Evolutionary conservation across 2,329 filamentous ascomycete species (phyloP).

Genomic region (Curvularia hawaiiensis): DNA sequence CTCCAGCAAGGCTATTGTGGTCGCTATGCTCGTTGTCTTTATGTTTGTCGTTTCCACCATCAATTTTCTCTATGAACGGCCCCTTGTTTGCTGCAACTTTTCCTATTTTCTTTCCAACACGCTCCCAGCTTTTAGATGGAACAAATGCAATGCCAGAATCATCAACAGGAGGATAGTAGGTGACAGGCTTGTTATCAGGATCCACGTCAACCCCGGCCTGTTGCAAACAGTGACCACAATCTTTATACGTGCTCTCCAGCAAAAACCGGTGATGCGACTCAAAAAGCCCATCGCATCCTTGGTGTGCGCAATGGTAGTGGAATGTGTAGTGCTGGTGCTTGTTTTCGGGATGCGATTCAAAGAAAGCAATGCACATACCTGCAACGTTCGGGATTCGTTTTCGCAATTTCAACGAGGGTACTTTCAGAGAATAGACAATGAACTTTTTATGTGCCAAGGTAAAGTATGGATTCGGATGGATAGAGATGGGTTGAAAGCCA

Average conservation of each 20-base stretch:
- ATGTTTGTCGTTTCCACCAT: not conserved
- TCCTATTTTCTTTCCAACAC: not conserved
- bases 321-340: not conserved
- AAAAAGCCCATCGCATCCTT: slow-evolving; percentile 4
- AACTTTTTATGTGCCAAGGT: not conserved
- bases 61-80: not conserved
- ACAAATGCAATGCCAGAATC: not conserved
- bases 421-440: not conserved
- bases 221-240: slow-evolving; percentile 1
- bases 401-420: no score
- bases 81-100: not conserved
- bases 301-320: slow-evolving; percentile 9
- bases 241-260: slow-evolving; percentile 4
- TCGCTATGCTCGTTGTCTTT: not conserved
- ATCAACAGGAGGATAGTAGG: not conserved
- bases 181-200: not conserved
- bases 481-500: not conserved
- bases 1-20: slow-evolving; percentile 7
- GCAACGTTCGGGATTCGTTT: not conserved
- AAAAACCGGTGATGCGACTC: slow-evolving; percentile 1
- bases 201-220: not conserved
- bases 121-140: not conserved
- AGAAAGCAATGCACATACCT: slow-evolving; percentile 19
- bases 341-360: slow-evolving; percentile 3
- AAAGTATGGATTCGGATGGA: not conserved